phyloP scores from a whole-genome alignment of 2,329 filamentous ascomycete genomes.

The Rhinocladiella similis region DNA sequence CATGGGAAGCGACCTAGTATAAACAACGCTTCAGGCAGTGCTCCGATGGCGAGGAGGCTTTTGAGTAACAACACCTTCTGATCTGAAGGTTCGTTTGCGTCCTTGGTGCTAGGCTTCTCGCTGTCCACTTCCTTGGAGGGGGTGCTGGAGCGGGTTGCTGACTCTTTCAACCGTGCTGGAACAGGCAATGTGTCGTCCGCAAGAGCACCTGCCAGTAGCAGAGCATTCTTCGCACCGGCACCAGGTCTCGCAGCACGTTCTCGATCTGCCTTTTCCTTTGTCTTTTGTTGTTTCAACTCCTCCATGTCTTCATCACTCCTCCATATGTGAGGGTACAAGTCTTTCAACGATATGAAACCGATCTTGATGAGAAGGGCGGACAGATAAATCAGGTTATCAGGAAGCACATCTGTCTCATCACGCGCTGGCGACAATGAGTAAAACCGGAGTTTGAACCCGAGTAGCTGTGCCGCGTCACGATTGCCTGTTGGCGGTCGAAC shows the following conservation, averaged over 20 bases:
- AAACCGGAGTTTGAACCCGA: constrained; percentile 96
- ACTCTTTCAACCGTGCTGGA: constrained; percentile 54
- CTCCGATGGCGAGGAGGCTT: constrained; percentile 85
- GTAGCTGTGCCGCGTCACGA: constrained; percentile 84
- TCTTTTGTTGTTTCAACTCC: constrained; percentile 65
- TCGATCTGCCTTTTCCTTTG: constrained; percentile 75
- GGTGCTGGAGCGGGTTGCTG: constrained; percentile 52
- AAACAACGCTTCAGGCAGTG: constrained; percentile 88
- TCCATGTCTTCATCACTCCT: constrained; percentile 83
- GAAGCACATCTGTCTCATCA: constrained; percentile 72
- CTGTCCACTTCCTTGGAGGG: constrained; percentile 53
- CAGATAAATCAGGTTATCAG: constrained; percentile 89
- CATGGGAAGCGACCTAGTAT: constrained; percentile 91
- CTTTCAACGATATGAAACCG: constrained; percentile 88
- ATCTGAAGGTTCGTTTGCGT: constrained; percentile 70
- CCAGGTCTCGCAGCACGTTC: constrained; percentile 71
- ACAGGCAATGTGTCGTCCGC: constrained; percentile 72
- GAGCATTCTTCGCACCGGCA: constrained; percentile 71
- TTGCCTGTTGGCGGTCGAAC: constrained; percentile 85
- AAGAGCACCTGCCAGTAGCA: constrained; percentile 82
- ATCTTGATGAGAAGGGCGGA: constrained; percentile 93
- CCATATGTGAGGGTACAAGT: constrained; percentile 90
- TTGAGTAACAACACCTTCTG: constrained; percentile 85
- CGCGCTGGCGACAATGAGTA: constrained; percentile 76
- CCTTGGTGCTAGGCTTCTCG: constrained; percentile 43